Evolutionary conservation across 1,284 basidiomycete genomes (phyloP).

Genomic region (Xerocomus minutiporus): DNA sequence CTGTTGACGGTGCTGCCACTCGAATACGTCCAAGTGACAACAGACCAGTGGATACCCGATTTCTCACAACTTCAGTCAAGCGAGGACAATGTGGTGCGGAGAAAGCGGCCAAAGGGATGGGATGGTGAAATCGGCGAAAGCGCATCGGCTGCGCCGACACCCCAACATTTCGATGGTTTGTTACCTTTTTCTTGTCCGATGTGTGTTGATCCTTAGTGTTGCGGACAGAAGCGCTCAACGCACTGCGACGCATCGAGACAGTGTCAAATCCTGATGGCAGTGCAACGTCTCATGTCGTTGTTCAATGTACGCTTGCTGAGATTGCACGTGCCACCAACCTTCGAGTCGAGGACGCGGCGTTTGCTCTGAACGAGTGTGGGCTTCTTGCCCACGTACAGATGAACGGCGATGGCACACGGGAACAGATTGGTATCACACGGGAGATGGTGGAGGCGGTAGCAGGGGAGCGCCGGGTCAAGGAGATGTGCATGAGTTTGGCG

Average conservation of each 20-base stretch:
- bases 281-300: slow-evolving; percentile 58
- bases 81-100: slow-evolving; percentile 39
- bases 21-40: slow-evolving; percentile 41
- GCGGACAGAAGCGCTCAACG: slow-evolving; percentile 36
- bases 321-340: slow-evolving; percentile 80
- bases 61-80: slow-evolving; percentile 36
- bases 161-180: slow-evolving; percentile 32
- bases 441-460: slow-evolving; percentile 71
- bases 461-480: slow-evolving; percentile 59
- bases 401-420: slow-evolving; percentile 6
- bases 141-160: slow-evolving; percentile 25
- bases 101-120: slow-evolving; percentile 60
- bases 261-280: slow-evolving; percentile 58
- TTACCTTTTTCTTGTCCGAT: not conserved
- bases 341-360: slow-evolving; percentile 80
- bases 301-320: slow-evolving; percentile 64
- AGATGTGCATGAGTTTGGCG: slow-evolving; percentile 52
- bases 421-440: slow-evolving; percentile 55
- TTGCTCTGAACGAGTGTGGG: slow-evolving; percentile 85
- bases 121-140: slow-evolving; percentile 51
- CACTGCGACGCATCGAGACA: slow-evolving; percentile 54
- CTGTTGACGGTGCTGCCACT: slow-evolving; percentile 57
- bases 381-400: slow-evolving; percentile 49
- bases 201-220: slow-evolving; percentile 24
- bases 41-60: slow-evolving; percentile 41